Evolutionary conservation across 345 rosid genomes (phyloP).

Genomic region (Hypericum androsaemum): DNA sequence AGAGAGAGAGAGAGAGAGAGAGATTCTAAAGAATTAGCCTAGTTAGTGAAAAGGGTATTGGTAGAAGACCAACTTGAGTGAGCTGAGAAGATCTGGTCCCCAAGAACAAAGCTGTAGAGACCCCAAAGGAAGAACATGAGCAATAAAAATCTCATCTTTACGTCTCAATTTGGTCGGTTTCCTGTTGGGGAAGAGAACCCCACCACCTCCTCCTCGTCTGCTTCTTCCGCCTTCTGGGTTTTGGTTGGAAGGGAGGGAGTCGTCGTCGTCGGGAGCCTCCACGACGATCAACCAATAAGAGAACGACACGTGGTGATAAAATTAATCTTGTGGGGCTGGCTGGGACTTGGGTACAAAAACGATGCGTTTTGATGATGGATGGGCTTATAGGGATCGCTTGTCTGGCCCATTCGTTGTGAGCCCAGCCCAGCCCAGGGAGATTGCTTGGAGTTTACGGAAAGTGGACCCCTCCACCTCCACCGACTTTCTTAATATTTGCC

Average conservation of each 20-base stretch:
- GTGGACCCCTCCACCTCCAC: too few relatives aligned
- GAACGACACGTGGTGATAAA: constrained; percentile 14
- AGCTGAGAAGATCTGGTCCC: constrained; percentile 62
- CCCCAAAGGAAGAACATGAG: constrained; percentile 12
- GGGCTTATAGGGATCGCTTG: too few relatives aligned
- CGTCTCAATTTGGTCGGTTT: background rate
- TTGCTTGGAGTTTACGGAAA: constrained; percentile 27
- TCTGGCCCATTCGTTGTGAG: too few relatives aligned
- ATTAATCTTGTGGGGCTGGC: too few relatives aligned
- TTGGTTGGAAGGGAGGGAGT: background rate
- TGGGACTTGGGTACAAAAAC: too few relatives aligned
- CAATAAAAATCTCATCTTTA: constrained; percentile 16
- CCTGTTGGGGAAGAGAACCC: too few relatives aligned
- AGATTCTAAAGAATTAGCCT: background rate
- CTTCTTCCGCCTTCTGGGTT: background rate
- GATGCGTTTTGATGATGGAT: background rate
- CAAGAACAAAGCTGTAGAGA: constrained; percentile 25
- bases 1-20: too few relatives aligned
- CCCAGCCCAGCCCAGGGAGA: too few relatives aligned
- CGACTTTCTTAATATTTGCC: background rate
- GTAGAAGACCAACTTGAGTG: constrained; percentile 34
- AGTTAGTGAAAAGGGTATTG: background rate
- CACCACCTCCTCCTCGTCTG: too few relatives aligned
- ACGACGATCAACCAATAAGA: constrained; percentile 9
- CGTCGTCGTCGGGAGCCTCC: background rate